Conservation (phyloP, 2,329 filamentous ascomycete species). For the Coleophoma cylindrospora region DNA sequence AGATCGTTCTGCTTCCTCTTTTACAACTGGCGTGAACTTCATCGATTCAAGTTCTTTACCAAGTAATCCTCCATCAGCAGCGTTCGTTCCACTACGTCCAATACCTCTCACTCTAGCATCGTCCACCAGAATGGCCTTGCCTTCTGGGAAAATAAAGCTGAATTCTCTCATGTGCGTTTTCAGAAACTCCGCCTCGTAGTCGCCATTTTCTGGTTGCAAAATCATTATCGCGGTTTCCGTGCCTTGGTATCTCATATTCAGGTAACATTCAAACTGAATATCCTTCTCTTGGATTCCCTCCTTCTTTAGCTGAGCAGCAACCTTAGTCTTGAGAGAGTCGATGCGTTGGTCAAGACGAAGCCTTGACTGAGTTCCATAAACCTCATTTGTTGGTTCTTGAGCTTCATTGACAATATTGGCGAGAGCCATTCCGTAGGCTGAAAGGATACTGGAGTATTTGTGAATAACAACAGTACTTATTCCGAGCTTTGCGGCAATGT, state of each 20-base stretch:
- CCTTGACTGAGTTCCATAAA: slow-evolving; percentile 42
- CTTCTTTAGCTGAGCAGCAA: slow-evolving; percentile 56
- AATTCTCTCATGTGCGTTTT: slow-evolving; percentile 86
- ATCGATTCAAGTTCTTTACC: slow-evolving; percentile 1
- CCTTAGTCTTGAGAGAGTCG: slow-evolving; percentile 69
- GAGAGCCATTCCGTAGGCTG: slow-evolving; percentile 85
- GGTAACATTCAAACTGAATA: slow-evolving; percentile 80
- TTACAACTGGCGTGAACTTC: background rate
- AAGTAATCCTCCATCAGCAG: background rate
- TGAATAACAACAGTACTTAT: slow-evolving; percentile 82
- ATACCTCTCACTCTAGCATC: slow-evolving; percentile 83
- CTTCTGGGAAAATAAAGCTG: slow-evolving; percentile 69
- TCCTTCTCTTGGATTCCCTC: slow-evolving; percentile 73
- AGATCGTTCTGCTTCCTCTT: background rate
- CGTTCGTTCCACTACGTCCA: slow-evolving; percentile 33
- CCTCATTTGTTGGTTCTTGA: slow-evolving; percentile 64
- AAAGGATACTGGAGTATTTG: slow-evolving; percentile 80
- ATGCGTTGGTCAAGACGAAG: slow-evolving; percentile 65
- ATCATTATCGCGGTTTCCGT: slow-evolving; percentile 89
- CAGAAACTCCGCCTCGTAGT: slow-evolving; percentile 73
- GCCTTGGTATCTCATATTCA: slow-evolving; percentile 86
- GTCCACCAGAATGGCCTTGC: slow-evolving; percentile 80
- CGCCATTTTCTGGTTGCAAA: slow-evolving; percentile 60
- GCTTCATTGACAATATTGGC: slow-evolving; percentile 91
- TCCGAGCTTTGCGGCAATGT: slow-evolving; percentile 76